Percentiles rank a stretch among this genome's conserved stretches.
These are phyloP conservation scores for Penicillium dipodomyicola DNA, from an alignment of 495 filamentous ascomycete species.

Conservation along the genomic window DNA sequence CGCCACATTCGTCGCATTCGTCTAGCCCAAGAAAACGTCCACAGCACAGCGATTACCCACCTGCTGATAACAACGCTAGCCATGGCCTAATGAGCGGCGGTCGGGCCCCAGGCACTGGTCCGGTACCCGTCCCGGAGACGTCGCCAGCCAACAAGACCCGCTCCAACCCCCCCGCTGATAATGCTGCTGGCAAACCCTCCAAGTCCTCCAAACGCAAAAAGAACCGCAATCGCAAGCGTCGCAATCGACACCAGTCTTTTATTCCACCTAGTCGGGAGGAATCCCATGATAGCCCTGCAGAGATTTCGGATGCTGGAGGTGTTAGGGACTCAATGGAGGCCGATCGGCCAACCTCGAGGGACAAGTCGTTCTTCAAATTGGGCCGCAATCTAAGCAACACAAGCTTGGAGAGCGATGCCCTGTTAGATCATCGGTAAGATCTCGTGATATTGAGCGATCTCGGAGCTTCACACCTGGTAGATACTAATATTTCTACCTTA, in stretches of 20 bases:
- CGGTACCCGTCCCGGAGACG: conserved; percentile 23
- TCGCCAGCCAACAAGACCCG: conserved; percentile 20
- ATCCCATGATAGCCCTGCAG: conserved; percentile 23
- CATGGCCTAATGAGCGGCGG: conserved; percentile 24
- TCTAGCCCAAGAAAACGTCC: conserved; percentile 17
- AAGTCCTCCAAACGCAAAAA: conserved; percentile 40
- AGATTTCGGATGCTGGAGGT: conserved; percentile 24
- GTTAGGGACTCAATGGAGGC: conserved; percentile 29
- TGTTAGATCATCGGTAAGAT: conserved; percentile 74
- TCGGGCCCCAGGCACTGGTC: conserved; percentile 12
- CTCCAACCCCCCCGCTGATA: conserved; percentile 27
- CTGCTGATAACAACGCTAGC: conserved; percentile 22
- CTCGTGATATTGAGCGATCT: background rate
- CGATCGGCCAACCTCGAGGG: conserved; percentile 30
- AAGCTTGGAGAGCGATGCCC: conserved; percentile 75
- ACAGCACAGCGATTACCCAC: conserved; percentile 24
- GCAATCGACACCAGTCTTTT: conserved; percentile 43
- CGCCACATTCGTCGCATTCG: conserved; percentile 15
- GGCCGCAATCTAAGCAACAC: conserved; percentile 66
- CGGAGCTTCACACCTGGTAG: background rate
- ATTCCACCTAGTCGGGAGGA: conserved; percentile 29
- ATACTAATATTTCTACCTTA: conserved; percentile 30
- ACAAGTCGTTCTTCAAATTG: conserved; percentile 56
- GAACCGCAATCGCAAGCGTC: conserved; percentile 41
- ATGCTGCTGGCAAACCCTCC: conserved; percentile 21